Percentiles rank a stretch among this genome's conserved stretches.
Evolutionary conservation across 2,329 filamentous ascomycete genomes (phyloP).

Genomic region (Arthroderma sp.): DNA sequence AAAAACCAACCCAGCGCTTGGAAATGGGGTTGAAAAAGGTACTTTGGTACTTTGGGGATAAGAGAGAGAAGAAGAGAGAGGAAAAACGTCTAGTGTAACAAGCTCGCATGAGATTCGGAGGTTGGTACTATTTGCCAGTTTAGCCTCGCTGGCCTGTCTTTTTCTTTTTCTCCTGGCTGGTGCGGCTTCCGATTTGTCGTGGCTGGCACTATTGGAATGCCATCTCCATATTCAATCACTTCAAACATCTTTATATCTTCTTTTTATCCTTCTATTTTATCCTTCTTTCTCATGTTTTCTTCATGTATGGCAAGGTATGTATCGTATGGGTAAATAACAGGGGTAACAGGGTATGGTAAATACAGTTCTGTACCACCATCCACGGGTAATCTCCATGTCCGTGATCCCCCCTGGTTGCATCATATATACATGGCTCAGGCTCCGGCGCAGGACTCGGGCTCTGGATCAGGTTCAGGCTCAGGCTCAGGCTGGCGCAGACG

Average conservation of each 20-base stretch:
- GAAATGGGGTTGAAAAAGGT: no score
- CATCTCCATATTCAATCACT: not conserved
- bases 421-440: not conserved
- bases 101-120: not conserved
- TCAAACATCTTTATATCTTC: no score
- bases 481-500: not conserved
- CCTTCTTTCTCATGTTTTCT: no score
- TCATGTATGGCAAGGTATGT: not conserved
- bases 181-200: not conserved
- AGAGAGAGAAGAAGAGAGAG: not conserved
- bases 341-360: no score
- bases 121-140: not conserved
- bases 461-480: not conserved
- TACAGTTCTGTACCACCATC: not conserved
- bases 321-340: no score
- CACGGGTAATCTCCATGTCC: no score
- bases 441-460: not conserved
- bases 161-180: not conserved
- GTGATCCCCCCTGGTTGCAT: not conserved
- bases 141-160: not conserved
- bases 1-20: not conserved
- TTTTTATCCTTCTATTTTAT: no score
- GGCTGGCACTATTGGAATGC: slow-evolving; percentile 3
- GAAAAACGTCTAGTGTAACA: slow-evolving; percentile 2
- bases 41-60: no score